phyloP scores from a whole-genome alignment of 1,284 basidiomycete species.

The Vanrija humicola region DNA sequence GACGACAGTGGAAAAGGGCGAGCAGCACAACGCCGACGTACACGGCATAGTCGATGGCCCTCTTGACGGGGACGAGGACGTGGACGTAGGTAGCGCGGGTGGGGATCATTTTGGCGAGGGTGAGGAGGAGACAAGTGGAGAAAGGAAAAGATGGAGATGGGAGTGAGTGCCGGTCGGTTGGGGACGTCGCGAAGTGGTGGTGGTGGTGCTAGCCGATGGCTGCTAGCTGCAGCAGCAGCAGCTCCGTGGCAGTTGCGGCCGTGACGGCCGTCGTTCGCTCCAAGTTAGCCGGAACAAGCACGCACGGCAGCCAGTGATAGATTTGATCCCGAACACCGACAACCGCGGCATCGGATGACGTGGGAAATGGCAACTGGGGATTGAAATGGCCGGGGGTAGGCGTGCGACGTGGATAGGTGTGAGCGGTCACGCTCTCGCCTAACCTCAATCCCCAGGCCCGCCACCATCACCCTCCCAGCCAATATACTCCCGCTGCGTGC shows the following conservation, averaged over 20 bases:
- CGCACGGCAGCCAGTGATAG: no score
- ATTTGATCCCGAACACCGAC: no score
- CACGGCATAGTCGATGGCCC: slow-evolving; percentile 56
- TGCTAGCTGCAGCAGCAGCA: no score
- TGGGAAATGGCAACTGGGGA: not conserved
- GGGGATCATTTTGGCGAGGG: slow-evolving; percentile 60
- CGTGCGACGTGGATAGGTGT: not conserved
- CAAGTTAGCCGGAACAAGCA: not conserved
- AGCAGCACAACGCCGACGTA: slow-evolving; percentile 8
- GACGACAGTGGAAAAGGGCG: not conserved
- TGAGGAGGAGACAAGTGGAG: not conserved
- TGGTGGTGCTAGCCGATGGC: not conserved
- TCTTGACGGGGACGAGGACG: slow-evolving; percentile 87
- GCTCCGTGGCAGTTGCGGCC: not conserved
- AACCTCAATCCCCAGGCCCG: not conserved
- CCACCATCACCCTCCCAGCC: not conserved
- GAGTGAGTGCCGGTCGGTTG: not conserved
- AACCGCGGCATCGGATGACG: no score
- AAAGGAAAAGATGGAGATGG: not conserved
- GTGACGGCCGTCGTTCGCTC: no score
- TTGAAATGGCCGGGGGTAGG: no score
- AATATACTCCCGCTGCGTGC: not conserved
- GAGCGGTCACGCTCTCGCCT: not conserved
- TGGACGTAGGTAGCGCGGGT: slow-evolving; percentile 68
- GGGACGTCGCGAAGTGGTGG: not conserved